Evolutionary conservation across 805 yeast genomes (phyloP).

Genomic region (Barnettozyma sucrosica): DNA sequence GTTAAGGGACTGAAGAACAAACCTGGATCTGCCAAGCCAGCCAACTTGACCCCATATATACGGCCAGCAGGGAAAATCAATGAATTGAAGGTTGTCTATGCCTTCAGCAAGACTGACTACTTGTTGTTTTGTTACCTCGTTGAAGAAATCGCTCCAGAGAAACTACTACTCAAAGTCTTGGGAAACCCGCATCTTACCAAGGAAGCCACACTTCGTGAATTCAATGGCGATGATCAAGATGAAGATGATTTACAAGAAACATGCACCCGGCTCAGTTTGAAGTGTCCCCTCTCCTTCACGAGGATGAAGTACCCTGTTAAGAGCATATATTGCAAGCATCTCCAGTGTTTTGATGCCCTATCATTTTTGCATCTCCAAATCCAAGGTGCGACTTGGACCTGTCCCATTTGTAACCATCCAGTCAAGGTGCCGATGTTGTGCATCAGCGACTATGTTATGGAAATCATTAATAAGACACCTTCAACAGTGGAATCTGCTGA

Average conservation of each 20-base stretch:
- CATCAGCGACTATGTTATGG: slow-evolving; percentile 66
- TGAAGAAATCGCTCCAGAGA: slow-evolving; percentile 37
- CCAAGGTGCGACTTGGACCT: slow-evolving; percentile 80
- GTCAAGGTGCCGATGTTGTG: slow-evolving; percentile 55
- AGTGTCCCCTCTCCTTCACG: slow-evolving; percentile 73
- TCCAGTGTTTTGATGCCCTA: slow-evolving; percentile 83
- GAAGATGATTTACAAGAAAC: slow-evolving; percentile 72
- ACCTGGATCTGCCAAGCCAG: slow-evolving; percentile 78
- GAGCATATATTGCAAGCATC: slow-evolving; percentile 66
- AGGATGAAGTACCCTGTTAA: slow-evolving; percentile 69
- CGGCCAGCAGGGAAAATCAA: slow-evolving; percentile 31
- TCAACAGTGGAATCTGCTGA: slow-evolving; percentile 60
- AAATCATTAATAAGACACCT: slow-evolving; percentile 49
- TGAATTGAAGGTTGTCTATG: slow-evolving; percentile 48
- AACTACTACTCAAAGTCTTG: slow-evolving; percentile 36
- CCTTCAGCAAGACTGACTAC: slow-evolving; percentile 47
- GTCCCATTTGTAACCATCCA: slow-evolving; percentile 69
- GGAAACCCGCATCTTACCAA: slow-evolving; percentile 47
- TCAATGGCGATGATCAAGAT: slow-evolving; percentile 40
- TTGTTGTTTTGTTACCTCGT: slow-evolving; percentile 56
- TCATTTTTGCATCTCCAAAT: slow-evolving; percentile 69
- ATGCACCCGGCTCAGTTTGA: slow-evolving; percentile 58
- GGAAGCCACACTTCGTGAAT: slow-evolving; percentile 43
- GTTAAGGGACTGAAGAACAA: slow-evolving; percentile 72
- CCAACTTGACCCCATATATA: slow-evolving; percentile 58